A percentile compares a stretch with the other conserved stretches of the same genome.
These are phyloP conservation scores for Lolium rigidum DNA, from an alignment of 176 grass and related monocot genomes.

Conservation along the genomic window DNA sequence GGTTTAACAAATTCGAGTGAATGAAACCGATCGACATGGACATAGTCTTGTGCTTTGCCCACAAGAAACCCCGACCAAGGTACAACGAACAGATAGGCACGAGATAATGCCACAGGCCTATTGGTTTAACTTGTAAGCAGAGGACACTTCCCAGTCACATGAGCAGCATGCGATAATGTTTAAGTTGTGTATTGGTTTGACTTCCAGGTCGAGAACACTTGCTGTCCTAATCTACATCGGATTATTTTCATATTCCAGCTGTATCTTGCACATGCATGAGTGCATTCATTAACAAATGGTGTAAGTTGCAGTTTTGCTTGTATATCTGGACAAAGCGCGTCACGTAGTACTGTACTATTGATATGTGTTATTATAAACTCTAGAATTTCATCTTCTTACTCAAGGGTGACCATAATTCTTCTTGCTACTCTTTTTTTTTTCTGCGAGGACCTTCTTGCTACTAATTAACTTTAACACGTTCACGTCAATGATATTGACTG, in stretches of 20 bases:
- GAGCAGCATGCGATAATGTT: background rate
- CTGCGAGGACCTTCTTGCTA: too few relatives aligned
- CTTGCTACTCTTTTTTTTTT: background rate
- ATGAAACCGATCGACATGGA: background rate
- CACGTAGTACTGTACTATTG: background rate
- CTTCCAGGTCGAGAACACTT: conserved; percentile 8
- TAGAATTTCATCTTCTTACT: background rate
- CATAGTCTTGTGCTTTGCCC: conserved; percentile 5
- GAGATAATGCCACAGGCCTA: background rate
- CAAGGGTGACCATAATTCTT: background rate
- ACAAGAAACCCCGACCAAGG: conserved; percentile 34
- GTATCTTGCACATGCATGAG: background rate
- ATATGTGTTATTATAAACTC: background rate
- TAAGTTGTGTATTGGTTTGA: background rate
- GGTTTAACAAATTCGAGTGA: background rate
- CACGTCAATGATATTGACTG: too few relatives aligned
- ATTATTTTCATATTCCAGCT: background rate
- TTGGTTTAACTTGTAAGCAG: background rate
- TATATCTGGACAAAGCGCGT: background rate
- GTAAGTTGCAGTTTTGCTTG: background rate
- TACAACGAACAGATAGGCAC: background rate
- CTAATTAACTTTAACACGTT: too few relatives aligned
- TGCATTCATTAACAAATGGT: background rate
- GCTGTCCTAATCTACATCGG: background rate
- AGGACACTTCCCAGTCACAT: conserved; percentile 25